Evolutionary conservation across 768 basidiomycete species (phyloP), one percentile per base, ranked within the genome.

Genomic region (Russula earlei): DNA sequence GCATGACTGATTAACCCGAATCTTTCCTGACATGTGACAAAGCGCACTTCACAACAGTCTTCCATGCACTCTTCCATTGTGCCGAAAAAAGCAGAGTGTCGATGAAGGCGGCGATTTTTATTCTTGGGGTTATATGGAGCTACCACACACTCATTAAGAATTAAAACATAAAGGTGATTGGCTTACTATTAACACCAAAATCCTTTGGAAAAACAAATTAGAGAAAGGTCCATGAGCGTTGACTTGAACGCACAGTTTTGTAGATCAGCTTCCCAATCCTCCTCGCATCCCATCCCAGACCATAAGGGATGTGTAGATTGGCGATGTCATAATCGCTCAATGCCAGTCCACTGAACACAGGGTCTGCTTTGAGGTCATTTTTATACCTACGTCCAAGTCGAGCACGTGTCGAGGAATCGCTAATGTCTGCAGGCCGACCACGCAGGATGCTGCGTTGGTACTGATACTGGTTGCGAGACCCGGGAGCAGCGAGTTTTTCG

Each of bases 91-190:
- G 81, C 81, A 9, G 79, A 76, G 59, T 84, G 81, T 29, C 81
- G 79, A 70, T 84, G 82, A 3, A 84, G 72, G 3, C 75, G 70
- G 12, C 81, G 71, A 11, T 72, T 75, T 59, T 82, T 78, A 67
- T 83, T 83, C 69, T 80, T 82, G 2, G 80, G 80, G 54, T 83
- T 83, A 66, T 75, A 84, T 1, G 79, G 77, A 3, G 80, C 79
- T 81, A 17, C 11, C 12, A 22, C 15, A 24, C 14, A n/a, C 10
- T 53, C 33, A 38, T 12, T 12, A 27, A 15, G 19, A n/a, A 20
- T 36, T 1, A 12, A 6, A 17, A 11, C 12, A 22, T 29, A 20
- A 25, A 9, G 5, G 12, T 20, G 22, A 56, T 74, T 53, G 61
- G 79, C 78, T 55, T 79, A 80, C 79, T 81, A 78, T 57, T 57